phyloP scores from a whole-genome alignment of 306 rosid species.

The Castanea sativa region DNA sequence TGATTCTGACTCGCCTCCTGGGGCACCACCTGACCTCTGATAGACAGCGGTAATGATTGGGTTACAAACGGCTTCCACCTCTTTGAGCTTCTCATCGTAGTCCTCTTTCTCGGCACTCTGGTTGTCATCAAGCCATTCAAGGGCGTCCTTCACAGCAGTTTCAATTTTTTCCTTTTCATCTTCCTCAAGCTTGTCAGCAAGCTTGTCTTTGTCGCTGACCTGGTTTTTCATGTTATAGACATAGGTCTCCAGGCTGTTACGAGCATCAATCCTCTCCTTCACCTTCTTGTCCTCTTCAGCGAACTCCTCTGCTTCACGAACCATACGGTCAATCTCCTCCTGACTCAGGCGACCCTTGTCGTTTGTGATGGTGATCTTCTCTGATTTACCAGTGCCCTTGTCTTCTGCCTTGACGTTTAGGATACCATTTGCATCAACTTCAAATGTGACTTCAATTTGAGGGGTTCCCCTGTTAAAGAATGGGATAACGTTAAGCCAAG shows the following conservation, averaged over 20 bases:
- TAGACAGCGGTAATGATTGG: conserved; percentile 85
- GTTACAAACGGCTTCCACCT: conserved; percentile 93
- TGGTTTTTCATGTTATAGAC: conserved; percentile 96
- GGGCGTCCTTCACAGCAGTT: conserved; percentile 86
- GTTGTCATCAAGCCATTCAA: conserved; percentile 97
- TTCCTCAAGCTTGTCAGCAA: conserved; percentile 86
- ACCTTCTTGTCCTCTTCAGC: conserved; percentile 97
- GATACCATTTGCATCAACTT: conserved; percentile 98
- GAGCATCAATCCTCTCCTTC: conserved; percentile 91
- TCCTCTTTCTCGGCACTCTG: conserved; percentile 88
- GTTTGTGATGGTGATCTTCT: conserved; percentile 96
- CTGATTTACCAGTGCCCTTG: conserved; percentile 97
- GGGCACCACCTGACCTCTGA: conserved; percentile 88
- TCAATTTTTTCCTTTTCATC: conserved; percentile 98
- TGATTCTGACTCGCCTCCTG: conserved; percentile 50
- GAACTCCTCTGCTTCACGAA: conserved; percentile 92
- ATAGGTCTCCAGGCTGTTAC: conserved; percentile 85
- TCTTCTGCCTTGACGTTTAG: conserved; percentile 93
- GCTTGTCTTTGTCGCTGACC: conserved; percentile 87
- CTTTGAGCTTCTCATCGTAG: conserved; percentile 92
- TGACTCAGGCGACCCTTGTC: conserved; percentile 97
- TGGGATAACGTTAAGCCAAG: not conserved
- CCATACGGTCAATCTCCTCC: conserved; percentile 97
- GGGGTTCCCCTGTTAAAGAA: conserved; percentile 78
- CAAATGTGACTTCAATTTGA: conserved; percentile 98